Evolutionary conservation across 1,139 yeast species (phyloP).

Genomic region (Suhomyces coccinellae): DNA sequence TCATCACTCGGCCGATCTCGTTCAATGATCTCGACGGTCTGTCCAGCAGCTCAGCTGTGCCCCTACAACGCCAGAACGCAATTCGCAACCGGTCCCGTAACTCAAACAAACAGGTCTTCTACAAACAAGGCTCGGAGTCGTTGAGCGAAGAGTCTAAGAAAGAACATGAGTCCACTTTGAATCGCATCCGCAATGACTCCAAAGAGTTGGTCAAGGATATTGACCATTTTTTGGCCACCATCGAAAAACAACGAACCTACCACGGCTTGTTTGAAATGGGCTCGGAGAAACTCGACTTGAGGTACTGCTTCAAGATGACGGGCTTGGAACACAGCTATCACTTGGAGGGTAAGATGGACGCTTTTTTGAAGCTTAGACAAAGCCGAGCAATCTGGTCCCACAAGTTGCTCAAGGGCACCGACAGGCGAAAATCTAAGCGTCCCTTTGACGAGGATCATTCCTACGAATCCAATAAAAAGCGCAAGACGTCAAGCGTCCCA

Average conservation of each 20-base stretch:
- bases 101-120: slow-evolving; percentile 9
- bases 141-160: slow-evolving; percentile 5
- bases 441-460: neutral
- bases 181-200: slow-evolving; percentile 6
- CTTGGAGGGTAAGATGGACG: slow-evolving; percentile 10
- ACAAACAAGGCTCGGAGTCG: slow-evolving; percentile 1
- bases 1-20: slow-evolving; percentile 10
- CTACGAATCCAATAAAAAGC: neutral
- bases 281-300: slow-evolving; percentile 3
- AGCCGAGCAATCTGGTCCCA: slow-evolving; percentile 9
- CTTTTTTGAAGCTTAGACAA: slow-evolving; percentile 7
- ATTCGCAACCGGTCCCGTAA: slow-evolving; percentile 10
- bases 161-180: slow-evolving; percentile 6
- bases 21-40: slow-evolving; percentile 2
- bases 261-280: slow-evolving; percentile 3
- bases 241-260: neutral
- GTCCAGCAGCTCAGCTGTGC: slow-evolving; percentile 11
- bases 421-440: neutral
- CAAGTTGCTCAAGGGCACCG: neutral
- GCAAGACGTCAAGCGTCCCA: neutral
- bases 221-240: neutral
- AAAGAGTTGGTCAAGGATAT: slow-evolving; percentile 2
- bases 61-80: slow-evolving; percentile 20
- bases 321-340: slow-evolving; percentile 11
- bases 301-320: slow-evolving; percentile 7